Conservation (phyloP, 2,329 filamentous ascomycete species). For the Colletotrichum viniferum region DNA sequence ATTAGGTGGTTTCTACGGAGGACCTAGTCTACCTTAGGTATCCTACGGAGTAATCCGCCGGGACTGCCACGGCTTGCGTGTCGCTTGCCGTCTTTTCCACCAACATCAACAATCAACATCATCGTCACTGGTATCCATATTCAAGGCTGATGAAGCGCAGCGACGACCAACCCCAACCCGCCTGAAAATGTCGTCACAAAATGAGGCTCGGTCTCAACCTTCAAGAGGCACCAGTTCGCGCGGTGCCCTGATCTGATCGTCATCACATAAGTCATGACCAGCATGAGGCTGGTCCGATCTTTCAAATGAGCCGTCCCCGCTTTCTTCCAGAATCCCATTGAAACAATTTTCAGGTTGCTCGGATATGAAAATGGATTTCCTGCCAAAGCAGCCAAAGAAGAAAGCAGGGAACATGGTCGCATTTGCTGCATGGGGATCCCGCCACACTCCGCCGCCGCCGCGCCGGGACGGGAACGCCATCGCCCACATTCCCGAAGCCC, state of each 20-base stretch:
- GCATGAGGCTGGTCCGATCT: neutral
- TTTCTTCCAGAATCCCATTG: constrained; percentile 1
- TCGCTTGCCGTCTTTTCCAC: neutral
- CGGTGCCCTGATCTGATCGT: neutral
- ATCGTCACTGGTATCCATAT: neutral
- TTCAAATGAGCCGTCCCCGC: neutral
- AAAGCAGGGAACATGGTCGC: neutral
- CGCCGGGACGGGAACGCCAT: neutral
- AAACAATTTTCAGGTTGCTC: neutral
- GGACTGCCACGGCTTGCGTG: neutral
- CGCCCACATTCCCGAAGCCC: constrained; percentile 5
- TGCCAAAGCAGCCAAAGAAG: neutral
- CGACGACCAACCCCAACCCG: neutral
- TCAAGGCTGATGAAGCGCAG: neutral
- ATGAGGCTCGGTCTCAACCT: neutral
- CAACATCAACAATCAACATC: neutral
- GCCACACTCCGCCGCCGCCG: neutral
- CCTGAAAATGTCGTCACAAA: neutral
- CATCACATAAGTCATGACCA: neutral
- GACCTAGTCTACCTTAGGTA: no score
- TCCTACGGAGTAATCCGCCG: neutral
- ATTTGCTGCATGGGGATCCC: neutral
- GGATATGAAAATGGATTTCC: neutral
- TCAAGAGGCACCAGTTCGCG: neutral
- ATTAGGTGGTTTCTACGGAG: neutral